These are phyloP conservation scores for Psilocybe mexicana DNA, from an alignment of 1,284 basidiomycete genomes.

Conservation along the genomic window DNA sequence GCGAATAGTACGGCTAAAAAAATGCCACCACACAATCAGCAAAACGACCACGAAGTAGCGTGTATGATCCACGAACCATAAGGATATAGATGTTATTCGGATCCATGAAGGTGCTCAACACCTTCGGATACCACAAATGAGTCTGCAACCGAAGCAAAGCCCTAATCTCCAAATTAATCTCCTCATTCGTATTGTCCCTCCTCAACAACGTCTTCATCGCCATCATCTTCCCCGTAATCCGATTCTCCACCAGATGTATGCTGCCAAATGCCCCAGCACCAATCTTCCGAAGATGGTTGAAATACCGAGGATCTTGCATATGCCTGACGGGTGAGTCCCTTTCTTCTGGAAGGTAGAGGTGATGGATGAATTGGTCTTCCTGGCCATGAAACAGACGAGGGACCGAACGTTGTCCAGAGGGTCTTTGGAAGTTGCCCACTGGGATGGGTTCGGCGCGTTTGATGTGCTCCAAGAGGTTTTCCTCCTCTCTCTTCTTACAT, in stretches of 20 bases:
- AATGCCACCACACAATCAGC: neutral
- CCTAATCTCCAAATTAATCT: constrained; percentile 15
- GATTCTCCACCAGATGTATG: constrained; percentile 15
- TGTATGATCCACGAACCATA: constrained; percentile 15
- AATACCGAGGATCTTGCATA: constrained; percentile 15
- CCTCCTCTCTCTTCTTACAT: neutral
- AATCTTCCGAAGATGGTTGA: constrained; percentile 14
- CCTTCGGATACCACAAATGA: constrained; percentile 12
- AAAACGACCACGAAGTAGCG: neutral
- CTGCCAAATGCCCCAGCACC: constrained; percentile 18
- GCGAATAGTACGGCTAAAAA: constrained; percentile 17
- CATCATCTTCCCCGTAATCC: constrained; percentile 20
- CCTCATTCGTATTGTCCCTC: constrained; percentile 5
- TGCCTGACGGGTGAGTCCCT: neutral
- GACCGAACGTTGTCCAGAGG: neutral
- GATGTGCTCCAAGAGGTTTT: neutral
- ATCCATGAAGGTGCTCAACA: constrained; percentile 19
- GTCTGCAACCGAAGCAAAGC: constrained; percentile 17
- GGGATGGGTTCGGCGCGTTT: neutral
- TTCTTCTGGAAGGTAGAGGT: constrained; percentile 17
- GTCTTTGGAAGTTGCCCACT: neutral
- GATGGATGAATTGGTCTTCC: neutral
- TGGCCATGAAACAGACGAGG: constrained; percentile 4
- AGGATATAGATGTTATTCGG: constrained; percentile 17
- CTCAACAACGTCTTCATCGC: constrained; percentile 16